Base-by-base conservation (phyloP, 345 rosid species). In the Linum usitatissimum region DNA sequence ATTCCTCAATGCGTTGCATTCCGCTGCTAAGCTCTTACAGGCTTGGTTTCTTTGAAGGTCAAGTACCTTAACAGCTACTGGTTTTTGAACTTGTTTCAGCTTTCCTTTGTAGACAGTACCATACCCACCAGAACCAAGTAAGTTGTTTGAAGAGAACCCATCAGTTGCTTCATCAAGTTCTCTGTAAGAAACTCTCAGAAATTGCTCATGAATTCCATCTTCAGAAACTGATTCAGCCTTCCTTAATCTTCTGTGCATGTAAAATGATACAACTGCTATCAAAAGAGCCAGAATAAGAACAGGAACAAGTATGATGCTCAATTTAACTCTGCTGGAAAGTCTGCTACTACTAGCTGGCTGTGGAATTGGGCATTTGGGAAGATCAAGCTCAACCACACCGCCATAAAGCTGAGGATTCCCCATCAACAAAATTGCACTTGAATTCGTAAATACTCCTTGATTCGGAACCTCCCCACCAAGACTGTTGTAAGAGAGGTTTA, bases 51-150 rank as follows among this genome's bases (percentile, higher is more conserved):
- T 13, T 9, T 12, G 6, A 30, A 66, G 63, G 63, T 66, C 49
- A 17, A 66, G 20, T 20, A 66, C 69, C 45, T 66, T 66, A 6
- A 66, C 38, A 6, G 69, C 69, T 4, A 66, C 45, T 1, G 34
- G 3, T 40, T 2, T 17, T 2, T 28, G 14, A 4, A 14, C 18
- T 14, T 17, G n/a, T 12, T 42, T 39, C 38, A 66, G 10, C 39
- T 19, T 45, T 8, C 57, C 69, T 66, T 45, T 58, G 20, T 66
- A 66, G 20, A 66, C 69, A 14, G 69, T 57, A 18, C 69, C 63
- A 66, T 58, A 57, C 10, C 56, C 49, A 17, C 69, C 69, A 14
- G 18, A 36, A 2, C 69, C 69, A 30, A 59, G 8, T n/a, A 57
- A 18, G 17, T 58, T 66, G 4, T 3, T 39, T 1, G 53, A 18